Percentiles rank a stretch among this genome's conserved stretches.
phyloP scores from a whole-genome alignment of 768 basidiomycete species.

The Boletus sp. region DNA sequence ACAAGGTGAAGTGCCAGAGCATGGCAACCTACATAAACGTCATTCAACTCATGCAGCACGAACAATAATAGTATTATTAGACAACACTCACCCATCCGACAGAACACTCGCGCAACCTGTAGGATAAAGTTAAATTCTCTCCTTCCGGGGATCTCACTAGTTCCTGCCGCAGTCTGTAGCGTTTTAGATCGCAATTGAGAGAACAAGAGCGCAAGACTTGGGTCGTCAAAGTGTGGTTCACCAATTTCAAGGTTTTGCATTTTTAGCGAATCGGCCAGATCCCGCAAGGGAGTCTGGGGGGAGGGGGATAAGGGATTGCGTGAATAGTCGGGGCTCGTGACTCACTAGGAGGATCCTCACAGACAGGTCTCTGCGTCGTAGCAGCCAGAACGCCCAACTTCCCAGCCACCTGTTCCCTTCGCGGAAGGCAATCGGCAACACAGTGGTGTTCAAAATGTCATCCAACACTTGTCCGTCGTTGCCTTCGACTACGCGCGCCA shows the following conservation, averaged over 20 bases:
- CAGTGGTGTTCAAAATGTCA: conserved; percentile 65
- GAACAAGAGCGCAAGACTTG: conserved; percentile 86
- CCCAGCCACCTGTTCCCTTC: conserved; percentile 91
- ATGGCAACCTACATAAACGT: conserved; percentile 70
- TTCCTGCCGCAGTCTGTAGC: conserved; percentile 89
- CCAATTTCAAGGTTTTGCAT: conserved; percentile 63
- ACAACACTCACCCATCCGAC: conserved; percentile 78
- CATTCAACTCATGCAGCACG: not conserved
- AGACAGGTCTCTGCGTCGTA: conserved; percentile 83
- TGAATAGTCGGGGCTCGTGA: not conserved
- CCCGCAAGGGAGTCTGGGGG: conserved; percentile 68
- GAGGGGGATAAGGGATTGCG: not conserved
- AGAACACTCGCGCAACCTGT: conserved; percentile 91
- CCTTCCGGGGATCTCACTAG: conserved; percentile 82
- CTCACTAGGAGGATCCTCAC: conserved; percentile 87
- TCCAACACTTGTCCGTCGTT: conserved; percentile 76
- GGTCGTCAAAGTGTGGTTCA: conserved; percentile 90
- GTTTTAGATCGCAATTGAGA: conserved; percentile 87
- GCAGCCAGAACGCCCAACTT: conserved; percentile 95
- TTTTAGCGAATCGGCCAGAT: conserved; percentile 58
- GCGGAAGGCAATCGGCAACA: conserved; percentile 81
- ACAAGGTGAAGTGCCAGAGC: conserved; percentile 87
- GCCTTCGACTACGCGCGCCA: conserved; percentile 82
- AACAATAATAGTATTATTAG: not conserved
- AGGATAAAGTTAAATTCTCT: conserved; percentile 95